These are phyloP conservation scores for Lactarius quietus DNA, from an alignment of 768 basidiomycete species.

Conservation along the genomic window DNA sequence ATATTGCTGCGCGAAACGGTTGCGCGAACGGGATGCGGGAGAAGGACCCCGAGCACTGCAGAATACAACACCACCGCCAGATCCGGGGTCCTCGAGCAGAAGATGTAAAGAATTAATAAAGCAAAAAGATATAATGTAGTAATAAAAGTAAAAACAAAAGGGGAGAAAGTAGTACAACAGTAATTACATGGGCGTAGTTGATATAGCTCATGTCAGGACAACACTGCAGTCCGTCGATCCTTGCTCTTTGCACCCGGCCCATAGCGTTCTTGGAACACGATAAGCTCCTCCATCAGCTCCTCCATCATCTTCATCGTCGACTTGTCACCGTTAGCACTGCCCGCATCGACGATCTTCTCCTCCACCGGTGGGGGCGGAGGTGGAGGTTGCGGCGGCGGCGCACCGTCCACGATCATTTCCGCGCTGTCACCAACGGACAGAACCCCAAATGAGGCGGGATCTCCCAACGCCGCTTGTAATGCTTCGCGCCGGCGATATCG, in stretches of 20 bases:
- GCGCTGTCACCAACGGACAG: constrained; percentile 28
- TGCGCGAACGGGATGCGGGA: not conserved
- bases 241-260: constrained; percentile 51
- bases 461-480: constrained; percentile 51
- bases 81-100: not conserved
- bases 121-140: constrained; percentile 25
- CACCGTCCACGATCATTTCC: constrained; percentile 37
- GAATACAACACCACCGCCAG: not conserved
- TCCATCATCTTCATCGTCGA: constrained; percentile 83
- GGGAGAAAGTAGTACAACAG: not conserved
- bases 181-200: not conserved
- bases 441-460: constrained; percentile 18
- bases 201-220: constrained; percentile 28
- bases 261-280: constrained; percentile 84
- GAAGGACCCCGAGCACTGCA: not conserved
- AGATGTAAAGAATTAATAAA: constrained; percentile 5
- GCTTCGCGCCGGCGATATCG: constrained; percentile 66
- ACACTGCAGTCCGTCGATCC: constrained; percentile 34
- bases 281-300: constrained; percentile 85
- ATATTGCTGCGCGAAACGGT: not conserved
- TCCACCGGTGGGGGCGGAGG: constrained; percentile 26
- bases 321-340: constrained; percentile 8
- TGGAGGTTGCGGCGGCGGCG: constrained; percentile 24
- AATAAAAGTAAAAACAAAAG: constrained; percentile 25
- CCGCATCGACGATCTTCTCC: constrained; percentile 20